Conservation (phyloP, 2,329 filamentous ascomycete species). For the Ophiocordyceps camponoti-rufipedis region DNA sequence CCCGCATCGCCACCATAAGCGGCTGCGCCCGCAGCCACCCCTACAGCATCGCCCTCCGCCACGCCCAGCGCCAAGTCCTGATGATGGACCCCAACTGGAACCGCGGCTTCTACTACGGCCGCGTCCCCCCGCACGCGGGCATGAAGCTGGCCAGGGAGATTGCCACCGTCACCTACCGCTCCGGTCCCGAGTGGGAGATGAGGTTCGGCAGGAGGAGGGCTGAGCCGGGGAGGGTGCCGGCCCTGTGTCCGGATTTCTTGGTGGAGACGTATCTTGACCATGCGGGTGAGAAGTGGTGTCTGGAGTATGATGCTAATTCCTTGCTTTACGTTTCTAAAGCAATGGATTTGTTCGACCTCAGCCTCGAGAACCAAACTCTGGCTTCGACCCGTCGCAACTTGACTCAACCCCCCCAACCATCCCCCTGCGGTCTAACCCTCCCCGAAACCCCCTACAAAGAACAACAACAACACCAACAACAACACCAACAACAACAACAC, state of each 20-base stretch:
- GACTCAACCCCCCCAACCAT: constrained; percentile 22
- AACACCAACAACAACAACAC: too few relatives aligned
- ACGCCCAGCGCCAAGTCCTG: constrained; percentile 89
- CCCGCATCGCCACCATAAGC: constrained; percentile 71
- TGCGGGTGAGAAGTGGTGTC: constrained; percentile 92
- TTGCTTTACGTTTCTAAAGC: constrained; percentile 93
- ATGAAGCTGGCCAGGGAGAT: constrained; percentile 98
- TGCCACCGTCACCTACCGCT: constrained; percentile 91
- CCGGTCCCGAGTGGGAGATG: constrained; percentile 93
- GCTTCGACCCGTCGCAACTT: constrained; percentile 40
- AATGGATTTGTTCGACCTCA: constrained; percentile 95
- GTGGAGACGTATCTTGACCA: constrained; percentile 98
- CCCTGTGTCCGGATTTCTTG: constrained; percentile 90
- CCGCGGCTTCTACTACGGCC: constrained; percentile 80
- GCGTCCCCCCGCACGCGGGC: constrained; percentile 76
- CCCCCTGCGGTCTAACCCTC: constrained; percentile 57
- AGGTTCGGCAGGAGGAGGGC: constrained; percentile 78
- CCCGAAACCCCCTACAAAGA: constrained; percentile 78
- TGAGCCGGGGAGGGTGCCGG: constrained; percentile 70
- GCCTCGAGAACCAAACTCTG: constrained; percentile 47
- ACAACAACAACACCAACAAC: constrained; percentile 26
- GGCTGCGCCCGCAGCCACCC: constrained; percentile 90
- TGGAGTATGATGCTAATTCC: constrained; percentile 93
- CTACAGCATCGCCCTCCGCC: constrained; percentile 96
- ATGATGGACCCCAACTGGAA: constrained; percentile 99